Evolutionary conservation across 768 basidiomycete species (phyloP), one percentile per base, ranked within the genome.

Genomic region (Psilocybe azurescens): DNA sequence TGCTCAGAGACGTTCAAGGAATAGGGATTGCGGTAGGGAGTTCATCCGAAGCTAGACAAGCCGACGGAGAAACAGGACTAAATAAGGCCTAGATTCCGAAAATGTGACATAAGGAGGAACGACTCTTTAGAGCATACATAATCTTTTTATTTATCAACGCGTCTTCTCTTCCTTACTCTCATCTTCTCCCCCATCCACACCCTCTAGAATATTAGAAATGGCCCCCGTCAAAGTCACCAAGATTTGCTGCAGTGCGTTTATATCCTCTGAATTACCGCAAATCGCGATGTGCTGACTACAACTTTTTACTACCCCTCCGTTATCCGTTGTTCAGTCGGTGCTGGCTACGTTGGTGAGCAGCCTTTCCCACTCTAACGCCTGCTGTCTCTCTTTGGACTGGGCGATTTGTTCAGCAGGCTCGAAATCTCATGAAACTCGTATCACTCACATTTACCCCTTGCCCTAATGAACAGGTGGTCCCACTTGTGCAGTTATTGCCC

Each of bases 401-500:
- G 53, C 28, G 33, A 52, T 53, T 11, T 51, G 44, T 18, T 60
- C 14, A 56, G 56, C 58, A 53, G 56, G 65, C 38, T 54, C 41
- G 46, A 48, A 60, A 50, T 47, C 13, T 50, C 49, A 16, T 28
- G 32, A 52, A 14, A 16, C 5, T 13, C 28, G 33, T 36, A 60
- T 64, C 52, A 58, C 63, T 66, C 38, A 62, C 58, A 32, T 29
- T 49, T 58, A 50, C 57, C 62, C 59, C 62, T 59, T 70, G 60
- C 64, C 55, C 28, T 56, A 50, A 39, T 61, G 48, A 49, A 48
- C 67, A 95, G 94, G 95, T 73, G 95, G 95, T 36, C 95, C 95
- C 28, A 98, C 95, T 48, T 97, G 95, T 73, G 92, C 95, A 51
- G 95, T 97, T 72, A 94, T 97, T 69, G 95, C 95, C 18, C 82